A percentile compares a stretch with the other conserved stretches of the same genome.
Evolutionary conservation across 2,329 filamentous ascomycete genomes (phyloP).

Genomic region (Hypoxylon sp.): DNA sequence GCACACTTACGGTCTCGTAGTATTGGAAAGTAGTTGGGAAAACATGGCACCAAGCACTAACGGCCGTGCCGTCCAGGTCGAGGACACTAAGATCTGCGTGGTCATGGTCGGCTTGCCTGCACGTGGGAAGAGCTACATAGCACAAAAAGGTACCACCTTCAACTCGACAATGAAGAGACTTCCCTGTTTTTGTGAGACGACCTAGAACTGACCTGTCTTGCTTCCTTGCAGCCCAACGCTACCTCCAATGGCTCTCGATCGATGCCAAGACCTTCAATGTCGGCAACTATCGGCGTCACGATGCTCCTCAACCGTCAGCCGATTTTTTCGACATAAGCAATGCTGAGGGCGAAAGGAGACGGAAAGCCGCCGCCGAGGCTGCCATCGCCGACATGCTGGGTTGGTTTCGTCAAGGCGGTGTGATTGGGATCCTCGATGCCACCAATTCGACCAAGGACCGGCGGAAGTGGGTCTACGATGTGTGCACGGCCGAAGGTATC

Average conservation of each 20-base stretch:
- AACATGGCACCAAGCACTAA: constrained; percentile 61
- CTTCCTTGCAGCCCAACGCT: constrained; percentile 78
- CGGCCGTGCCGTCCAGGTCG: constrained; percentile 83
- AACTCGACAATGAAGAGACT: neutral
- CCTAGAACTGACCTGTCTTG: constrained; percentile 37
- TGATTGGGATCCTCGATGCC: constrained; percentile 94
- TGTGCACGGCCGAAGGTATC: constrained; percentile 79
- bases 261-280: constrained; percentile 97
- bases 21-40: constrained; percentile 45
- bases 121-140: constrained; percentile 96
- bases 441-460: constrained; percentile 95
- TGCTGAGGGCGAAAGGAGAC: constrained; percentile 87
- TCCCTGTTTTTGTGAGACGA: constrained; percentile 17
- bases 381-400: constrained; percentile 93
- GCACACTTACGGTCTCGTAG: constrained; percentile 13
- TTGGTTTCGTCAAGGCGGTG: constrained; percentile 86
- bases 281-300: constrained; percentile 90
- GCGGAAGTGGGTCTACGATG: constrained; percentile 89
- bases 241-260: constrained; percentile 96
- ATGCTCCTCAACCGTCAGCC: constrained; percentile 89
- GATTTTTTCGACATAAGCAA: constrained; percentile 97
- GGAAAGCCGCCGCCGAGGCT: constrained; percentile 88
- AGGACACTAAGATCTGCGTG: constrained; percentile 96
- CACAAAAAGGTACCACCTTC: constrained; percentile 81
- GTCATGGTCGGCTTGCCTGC: constrained; percentile 99